These are phyloP conservation scores for Fragilariopsis cylindrus DNA, from an alignment of 108 stramenopile species.

Conservation along the genomic window DNA sequence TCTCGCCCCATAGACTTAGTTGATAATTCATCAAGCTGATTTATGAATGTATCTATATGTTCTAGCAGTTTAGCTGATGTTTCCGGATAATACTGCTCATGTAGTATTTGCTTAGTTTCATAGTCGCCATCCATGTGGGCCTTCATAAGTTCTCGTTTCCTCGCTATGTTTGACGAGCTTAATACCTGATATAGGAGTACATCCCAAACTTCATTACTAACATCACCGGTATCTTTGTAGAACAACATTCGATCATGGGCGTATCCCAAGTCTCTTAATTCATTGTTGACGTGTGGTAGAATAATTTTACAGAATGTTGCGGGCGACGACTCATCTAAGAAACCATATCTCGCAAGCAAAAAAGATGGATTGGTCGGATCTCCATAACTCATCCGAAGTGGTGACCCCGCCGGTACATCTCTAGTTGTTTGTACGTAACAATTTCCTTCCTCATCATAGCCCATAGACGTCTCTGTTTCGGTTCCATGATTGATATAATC, in stretches of 20 bases:
- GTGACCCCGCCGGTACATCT: constrained; percentile 59
- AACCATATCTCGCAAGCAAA: constrained; percentile 60
- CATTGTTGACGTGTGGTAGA: constrained; percentile 35
- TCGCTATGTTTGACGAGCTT: constrained; percentile 24
- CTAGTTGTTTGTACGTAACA: constrained; percentile 24
- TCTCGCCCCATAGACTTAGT: constrained; percentile 42
- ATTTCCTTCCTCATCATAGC: constrained; percentile 42
- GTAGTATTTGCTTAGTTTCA: constrained; percentile 51
- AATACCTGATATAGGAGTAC: constrained; percentile 46
- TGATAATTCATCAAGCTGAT: constrained; percentile 46
- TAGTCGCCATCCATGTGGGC: constrained; percentile 53
- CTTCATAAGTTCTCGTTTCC: constrained; percentile 42
- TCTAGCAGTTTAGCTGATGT: constrained; percentile 49
- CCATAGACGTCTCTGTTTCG: constrained; percentile 34
- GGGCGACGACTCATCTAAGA: constrained; percentile 57
- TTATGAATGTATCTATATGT: constrained; percentile 56
- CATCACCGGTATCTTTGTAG: constrained; percentile 63
- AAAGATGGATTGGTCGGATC: constrained; percentile 60
- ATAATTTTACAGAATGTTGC: constrained; percentile 75
- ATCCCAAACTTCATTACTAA: constrained; percentile 59
- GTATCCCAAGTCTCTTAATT: constrained; percentile 60
- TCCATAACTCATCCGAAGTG: constrained; percentile 47
- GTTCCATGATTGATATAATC: constrained; percentile 58
- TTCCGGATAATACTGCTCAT: constrained; percentile 54
- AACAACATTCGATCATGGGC: constrained; percentile 58